Conservation (phyloP, 2,329 filamentous ascomycete species). For the Zasmidium angulare region DNA sequence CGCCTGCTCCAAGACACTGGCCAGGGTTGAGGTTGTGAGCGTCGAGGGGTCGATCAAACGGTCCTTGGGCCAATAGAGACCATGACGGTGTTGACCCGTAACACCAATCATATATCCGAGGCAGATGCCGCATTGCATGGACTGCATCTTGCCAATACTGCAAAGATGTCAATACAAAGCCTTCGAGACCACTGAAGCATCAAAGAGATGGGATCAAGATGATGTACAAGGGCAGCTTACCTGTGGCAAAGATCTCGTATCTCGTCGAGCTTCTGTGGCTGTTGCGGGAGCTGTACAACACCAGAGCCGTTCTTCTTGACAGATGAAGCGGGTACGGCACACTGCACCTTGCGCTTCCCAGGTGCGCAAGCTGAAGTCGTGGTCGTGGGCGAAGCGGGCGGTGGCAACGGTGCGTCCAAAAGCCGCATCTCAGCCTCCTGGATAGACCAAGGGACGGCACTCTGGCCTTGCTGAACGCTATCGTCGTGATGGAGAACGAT, state of each 20-base stretch:
- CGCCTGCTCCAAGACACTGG: constrained; percentile 1
- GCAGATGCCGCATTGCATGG: constrained; percentile 10
- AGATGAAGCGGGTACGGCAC: neutral
- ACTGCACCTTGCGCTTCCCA: neutral
- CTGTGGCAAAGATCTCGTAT: constrained; percentile 15
- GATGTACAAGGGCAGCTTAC: neutral
- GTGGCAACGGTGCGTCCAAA: neutral
- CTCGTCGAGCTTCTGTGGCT: constrained; percentile 1
- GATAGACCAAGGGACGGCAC: neutral
- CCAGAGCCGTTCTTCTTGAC: too few species aligned
- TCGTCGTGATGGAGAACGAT: constrained; percentile 9
- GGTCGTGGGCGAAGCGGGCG: neutral
- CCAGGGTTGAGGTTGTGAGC: neutral
- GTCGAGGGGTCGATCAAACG: constrained; percentile 4
- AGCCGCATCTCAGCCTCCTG: constrained; percentile 8
- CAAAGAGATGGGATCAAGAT: neutral
- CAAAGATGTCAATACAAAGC: too few species aligned
- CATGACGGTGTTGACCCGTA: constrained; percentile 13
- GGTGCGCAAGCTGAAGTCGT: neutral
- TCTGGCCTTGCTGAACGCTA: neutral
- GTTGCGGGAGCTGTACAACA: neutral
- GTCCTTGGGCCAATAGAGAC: constrained; percentile 9
- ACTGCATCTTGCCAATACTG: neutral
- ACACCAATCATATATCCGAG: constrained; percentile 10
- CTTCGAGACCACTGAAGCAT: too few species aligned